Evolutionary conservation across 2,329 filamentous ascomycete species (phyloP).

Genomic region (Leptographium radiaticola): DNA sequence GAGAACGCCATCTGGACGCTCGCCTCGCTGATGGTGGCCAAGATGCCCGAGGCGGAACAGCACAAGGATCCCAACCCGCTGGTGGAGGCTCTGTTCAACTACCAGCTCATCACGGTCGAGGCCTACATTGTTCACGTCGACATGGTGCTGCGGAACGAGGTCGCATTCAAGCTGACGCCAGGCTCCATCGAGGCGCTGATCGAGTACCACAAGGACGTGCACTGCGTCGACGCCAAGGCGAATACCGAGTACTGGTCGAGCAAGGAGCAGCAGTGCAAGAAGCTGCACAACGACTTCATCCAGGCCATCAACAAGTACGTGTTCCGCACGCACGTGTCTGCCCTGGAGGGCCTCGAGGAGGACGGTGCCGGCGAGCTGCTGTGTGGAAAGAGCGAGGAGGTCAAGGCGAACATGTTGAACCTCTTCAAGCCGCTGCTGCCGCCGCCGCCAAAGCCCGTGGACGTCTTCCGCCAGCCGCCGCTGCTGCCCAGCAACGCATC

Average conservation of each 20-base stretch:
- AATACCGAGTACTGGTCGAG: conserved; percentile 91
- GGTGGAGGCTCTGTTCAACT: conserved; percentile 81
- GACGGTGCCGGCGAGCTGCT: conserved; percentile 90
- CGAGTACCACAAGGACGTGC: conserved; percentile 92
- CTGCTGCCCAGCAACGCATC: conserved; percentile 69
- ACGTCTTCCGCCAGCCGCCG: conserved; percentile 75
- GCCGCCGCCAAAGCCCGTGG: conserved; percentile 75
- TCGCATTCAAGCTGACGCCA: conserved; percentile 91
- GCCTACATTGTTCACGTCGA: conserved; percentile 98
- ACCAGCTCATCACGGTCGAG: conserved; percentile 84
- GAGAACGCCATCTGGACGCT: conserved; percentile 89
- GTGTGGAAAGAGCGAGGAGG: conserved; percentile 81
- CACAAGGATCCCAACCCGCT: conserved; percentile 70
- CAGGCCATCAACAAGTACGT: conserved; percentile 97
- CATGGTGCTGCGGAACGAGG: conserved; percentile 95
- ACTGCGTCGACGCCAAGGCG: conserved; percentile 80
- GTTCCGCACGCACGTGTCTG: conserved; percentile 76
- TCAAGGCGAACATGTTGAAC: conserved; percentile 73
- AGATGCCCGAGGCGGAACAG: conserved; percentile 74
- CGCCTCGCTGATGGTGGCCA: conserved; percentile 83
- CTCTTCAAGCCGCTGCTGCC: conserved; percentile 82
- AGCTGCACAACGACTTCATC: conserved; percentile 91
- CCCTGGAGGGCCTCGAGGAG: conserved; percentile 90
- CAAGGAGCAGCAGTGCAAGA: conserved; percentile 93
- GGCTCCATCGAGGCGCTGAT: conserved; percentile 90